Evolutionary conservation across 176 grass and related monocot species (phyloP).

Genomic region (Eleusine coracana): DNA sequence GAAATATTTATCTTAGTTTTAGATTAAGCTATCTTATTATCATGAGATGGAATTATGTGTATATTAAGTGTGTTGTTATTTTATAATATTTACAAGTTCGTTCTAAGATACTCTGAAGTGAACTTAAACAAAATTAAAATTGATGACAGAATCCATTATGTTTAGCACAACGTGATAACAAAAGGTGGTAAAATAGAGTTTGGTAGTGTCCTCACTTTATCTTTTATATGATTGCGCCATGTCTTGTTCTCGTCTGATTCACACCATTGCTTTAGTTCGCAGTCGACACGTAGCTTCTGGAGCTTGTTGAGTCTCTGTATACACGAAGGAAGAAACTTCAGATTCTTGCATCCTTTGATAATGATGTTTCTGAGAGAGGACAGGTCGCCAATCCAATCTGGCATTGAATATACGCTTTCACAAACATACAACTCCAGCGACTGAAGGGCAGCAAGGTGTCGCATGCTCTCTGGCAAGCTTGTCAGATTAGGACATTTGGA

Average conservation of each 20-base stretch:
- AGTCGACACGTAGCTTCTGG: rapidly evolving
- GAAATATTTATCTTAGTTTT: too few relatives aligned
- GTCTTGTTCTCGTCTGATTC: neutral
- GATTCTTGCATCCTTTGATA: rapidly evolving
- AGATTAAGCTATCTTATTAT: too few relatives aligned
- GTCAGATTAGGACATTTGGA: neutral
- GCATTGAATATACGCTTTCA: neutral
- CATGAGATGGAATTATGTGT: too few relatives aligned
- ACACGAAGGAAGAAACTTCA: neutral
- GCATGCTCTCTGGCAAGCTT: neutral
- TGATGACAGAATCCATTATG: too few relatives aligned
- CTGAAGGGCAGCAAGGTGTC: neutral
- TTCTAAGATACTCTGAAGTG: too few relatives aligned
- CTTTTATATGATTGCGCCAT: neutral
- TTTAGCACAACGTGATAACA: too few relatives aligned
- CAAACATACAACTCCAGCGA: neutral
- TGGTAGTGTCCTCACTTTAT: neutral
- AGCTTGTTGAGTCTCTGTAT: slow-evolving; percentile 12
- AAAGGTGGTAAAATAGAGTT: neutral
- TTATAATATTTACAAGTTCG: too few relatives aligned
- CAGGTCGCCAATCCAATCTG: neutral
- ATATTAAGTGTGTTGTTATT: too few relatives aligned
- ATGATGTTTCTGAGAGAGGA: neutral
- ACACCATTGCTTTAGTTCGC: neutral
- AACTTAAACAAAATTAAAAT: too few relatives aligned